phyloP scores from a whole-genome alignment of 2,329 filamentous ascomycete species.

The Botrytis deweyae region DNA sequence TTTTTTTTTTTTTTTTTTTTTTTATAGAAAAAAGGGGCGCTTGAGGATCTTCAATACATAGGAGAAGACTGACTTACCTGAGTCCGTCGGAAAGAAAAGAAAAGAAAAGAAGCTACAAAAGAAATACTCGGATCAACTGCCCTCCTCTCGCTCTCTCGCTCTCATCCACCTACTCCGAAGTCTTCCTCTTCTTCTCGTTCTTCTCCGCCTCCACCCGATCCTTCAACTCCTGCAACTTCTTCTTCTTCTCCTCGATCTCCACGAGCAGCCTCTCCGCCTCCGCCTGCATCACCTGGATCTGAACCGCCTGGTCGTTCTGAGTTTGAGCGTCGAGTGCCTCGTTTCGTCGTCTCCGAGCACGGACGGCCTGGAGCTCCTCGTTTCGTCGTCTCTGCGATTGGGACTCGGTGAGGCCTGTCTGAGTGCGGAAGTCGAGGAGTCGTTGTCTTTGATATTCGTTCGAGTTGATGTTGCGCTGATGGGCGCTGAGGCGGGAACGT shows the following conservation, averaged over 20 bases:
- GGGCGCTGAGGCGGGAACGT: neutral
- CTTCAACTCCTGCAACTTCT: neutral
- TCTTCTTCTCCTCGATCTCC: neutral
- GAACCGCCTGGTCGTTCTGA: too few species aligned
- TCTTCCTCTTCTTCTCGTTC: neutral
- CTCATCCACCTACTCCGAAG: neutral
- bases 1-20: too few species aligned
- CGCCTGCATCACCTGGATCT: neutral
- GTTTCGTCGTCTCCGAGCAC: too few species aligned
- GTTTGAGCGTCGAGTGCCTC: too few species aligned
- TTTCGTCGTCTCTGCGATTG: too few species aligned
- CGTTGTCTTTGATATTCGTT: too few species aligned
- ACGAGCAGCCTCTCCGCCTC: neutral
- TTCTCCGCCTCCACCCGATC: neutral
- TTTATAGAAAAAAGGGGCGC: too few species aligned
- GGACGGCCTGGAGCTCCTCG: too few species aligned
- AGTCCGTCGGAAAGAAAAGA: too few species aligned
- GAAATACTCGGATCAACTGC: neutral
- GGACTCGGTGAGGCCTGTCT: too few species aligned
- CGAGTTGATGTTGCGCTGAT: neutral
- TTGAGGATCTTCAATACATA: neutral
- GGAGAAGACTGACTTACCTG: neutral
- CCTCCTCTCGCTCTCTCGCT: neutral
- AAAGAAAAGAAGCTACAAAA: neutral
- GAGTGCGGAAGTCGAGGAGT: too few species aligned